Percentiles rank a stretch among this genome's conserved stretches.
Evolutionary conservation across 208 protist species (phyloP).

Genomic region (Trypanosoma lewisi): DNA sequence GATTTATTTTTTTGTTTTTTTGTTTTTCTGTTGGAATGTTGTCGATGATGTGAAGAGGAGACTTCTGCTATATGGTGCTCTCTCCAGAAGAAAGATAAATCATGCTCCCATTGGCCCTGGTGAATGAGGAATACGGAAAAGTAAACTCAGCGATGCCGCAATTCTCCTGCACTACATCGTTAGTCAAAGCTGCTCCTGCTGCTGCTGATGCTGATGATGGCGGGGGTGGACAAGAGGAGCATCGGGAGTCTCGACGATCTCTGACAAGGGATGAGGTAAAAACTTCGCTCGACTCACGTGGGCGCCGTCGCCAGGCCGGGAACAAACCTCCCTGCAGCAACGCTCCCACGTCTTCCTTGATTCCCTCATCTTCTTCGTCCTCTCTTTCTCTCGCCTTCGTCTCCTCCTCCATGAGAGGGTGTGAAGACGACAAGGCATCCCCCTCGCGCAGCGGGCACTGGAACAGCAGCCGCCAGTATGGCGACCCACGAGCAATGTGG

Average conservation of each 20-base stretch:
- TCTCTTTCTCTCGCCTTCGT: neutral
- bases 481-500: slow-evolving; percentile 24
- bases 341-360: neutral
- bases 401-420: neutral
- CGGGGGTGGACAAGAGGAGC: slow-evolving; percentile 10
- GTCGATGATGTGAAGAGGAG: neutral
- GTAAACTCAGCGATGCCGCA: neutral
- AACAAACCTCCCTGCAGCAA: neutral
- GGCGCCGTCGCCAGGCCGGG: slow-evolving; percentile 10
- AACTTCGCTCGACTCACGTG: slow-evolving; percentile 8
- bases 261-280: neutral
- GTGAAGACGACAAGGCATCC: neutral
- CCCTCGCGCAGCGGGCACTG: slow-evolving; percentile 24
- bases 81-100: slow-evolving; percentile 5
- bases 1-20: slow-evolving; percentile 1
- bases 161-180: neutral
- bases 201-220: too few relatives aligned
- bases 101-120: slow-evolving; percentile 17
- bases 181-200: too few relatives aligned
- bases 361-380: neutral
- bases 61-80: neutral
- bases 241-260: neutral
- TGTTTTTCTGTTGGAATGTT: neutral
- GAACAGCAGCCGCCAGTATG: slow-evolving; percentile 46
- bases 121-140: slow-evolving; percentile 18